These are phyloP conservation scores for Phaeosphaeriaceae sp. DNA, from an alignment of 2,329 filamentous ascomycete species.

Conservation along the genomic window DNA sequence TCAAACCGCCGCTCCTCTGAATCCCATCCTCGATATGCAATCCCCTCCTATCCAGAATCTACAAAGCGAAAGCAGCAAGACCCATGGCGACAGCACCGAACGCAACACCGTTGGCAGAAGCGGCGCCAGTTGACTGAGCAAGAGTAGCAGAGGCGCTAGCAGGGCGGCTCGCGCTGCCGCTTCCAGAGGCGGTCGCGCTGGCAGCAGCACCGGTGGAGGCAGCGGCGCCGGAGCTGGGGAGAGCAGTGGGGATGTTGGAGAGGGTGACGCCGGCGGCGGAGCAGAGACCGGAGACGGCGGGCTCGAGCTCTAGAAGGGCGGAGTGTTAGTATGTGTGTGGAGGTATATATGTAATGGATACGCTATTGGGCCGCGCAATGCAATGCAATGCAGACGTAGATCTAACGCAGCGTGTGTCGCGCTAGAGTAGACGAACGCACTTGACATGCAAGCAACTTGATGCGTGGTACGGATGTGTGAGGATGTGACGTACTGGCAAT, in stretches of 20 bases:
- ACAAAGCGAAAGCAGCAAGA: constrained; percentile 31
- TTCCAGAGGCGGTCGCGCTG: constrained; percentile 1
- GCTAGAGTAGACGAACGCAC: no score
- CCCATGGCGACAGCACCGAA: constrained; percentile 31
- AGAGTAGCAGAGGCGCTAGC: background rate
- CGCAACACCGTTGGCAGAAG: constrained; percentile 24
- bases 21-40: background rate
- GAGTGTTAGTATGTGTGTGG: background rate
- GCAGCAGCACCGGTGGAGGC: constrained; percentile 1
- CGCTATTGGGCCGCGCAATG: no score
- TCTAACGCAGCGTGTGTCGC: no score
- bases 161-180: background rate
- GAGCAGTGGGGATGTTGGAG: constrained; percentile 26
- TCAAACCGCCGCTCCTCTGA: background rate
- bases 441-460: no score
- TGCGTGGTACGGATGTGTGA: background rate
- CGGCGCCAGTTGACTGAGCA: constrained; percentile 22
- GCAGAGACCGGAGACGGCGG: constrained; percentile 39
- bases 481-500: constrained; percentile 45
- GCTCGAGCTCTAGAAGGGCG: background rate
- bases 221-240: constrained; percentile 15
- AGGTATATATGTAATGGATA: no score
- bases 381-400: no score
- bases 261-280: constrained; percentile 32
- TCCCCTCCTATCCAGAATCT: constrained; percentile 5